Evolutionary conservation across 495 filamentous ascomycete genomes (phyloP).

Genomic region (Cairneyella variabilis): DNA sequence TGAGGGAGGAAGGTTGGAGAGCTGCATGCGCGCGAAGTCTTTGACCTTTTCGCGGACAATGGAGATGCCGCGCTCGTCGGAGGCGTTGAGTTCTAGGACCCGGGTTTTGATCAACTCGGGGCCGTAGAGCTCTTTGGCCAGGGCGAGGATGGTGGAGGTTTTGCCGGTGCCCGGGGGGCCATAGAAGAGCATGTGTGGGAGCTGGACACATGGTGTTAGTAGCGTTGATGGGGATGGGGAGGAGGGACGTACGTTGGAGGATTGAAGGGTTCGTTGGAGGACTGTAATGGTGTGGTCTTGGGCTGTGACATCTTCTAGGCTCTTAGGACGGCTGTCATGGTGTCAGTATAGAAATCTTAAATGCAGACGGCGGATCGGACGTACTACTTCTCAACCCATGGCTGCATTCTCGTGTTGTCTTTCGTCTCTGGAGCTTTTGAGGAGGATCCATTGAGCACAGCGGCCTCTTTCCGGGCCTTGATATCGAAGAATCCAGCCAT

Average conservation of each 20-base stretch:
- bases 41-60: slow-evolving; percentile 99
- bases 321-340: slow-evolving; percentile 75
- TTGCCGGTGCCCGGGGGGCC: slow-evolving; percentile 97
- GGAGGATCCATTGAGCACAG: slow-evolving; percentile 50
- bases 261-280: slow-evolving; percentile 87
- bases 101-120: slow-evolving; percentile 90
- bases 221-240: neutral
- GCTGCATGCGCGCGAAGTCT: slow-evolving; percentile 91
- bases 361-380: slow-evolving; percentile 21
- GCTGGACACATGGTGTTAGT: slow-evolving; percentile 42
- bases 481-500: slow-evolving; percentile 76
- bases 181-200: slow-evolving; percentile 99
- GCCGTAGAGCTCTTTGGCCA: slow-evolving; percentile 96
- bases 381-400: slow-evolving; percentile 99
- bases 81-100: slow-evolving; percentile 97
- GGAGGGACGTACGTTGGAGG: slow-evolving; percentile 67
- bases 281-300: slow-evolving; percentile 97
- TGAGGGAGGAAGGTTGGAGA: slow-evolving; percentile 67
- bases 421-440: slow-evolving; percentile 53
- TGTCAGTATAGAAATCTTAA: slow-evolving; percentile 4
- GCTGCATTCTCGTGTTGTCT: slow-evolving; percentile 66
- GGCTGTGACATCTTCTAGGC: slow-evolving; percentile 88
- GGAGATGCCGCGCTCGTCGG: slow-evolving; percentile 94
- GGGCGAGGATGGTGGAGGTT: slow-evolving; percentile 93
- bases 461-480: slow-evolving; percentile 84